phyloP scores from a whole-genome alignment of 2,329 filamentous ascomycete genomes.

The Alternaria sp. region DNA sequence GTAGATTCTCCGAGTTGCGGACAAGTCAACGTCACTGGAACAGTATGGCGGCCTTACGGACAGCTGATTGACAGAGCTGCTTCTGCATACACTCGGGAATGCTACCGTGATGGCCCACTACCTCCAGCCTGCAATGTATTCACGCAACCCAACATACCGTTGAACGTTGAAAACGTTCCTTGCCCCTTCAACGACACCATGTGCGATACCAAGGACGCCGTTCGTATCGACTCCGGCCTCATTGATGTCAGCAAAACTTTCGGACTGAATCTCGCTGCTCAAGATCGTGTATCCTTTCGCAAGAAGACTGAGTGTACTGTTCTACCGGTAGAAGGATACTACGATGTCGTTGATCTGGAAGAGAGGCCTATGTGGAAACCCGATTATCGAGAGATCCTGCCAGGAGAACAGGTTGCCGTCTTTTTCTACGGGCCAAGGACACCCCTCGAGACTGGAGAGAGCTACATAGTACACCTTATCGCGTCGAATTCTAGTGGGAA shows the following conservation, averaged over 20 bases:
- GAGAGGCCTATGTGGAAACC: background rate
- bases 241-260: background rate
- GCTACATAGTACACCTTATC: too few species aligned
- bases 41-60: too few species aligned
- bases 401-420: background rate
- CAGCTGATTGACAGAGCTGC: too few species aligned
- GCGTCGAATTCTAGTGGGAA: too few species aligned
- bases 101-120: background rate
- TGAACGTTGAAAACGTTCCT: background rate
- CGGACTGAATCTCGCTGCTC: too few species aligned
- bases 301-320: background rate
- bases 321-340: background rate
- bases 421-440: background rate
- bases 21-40: too few species aligned
- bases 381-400: background rate
- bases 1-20: too few species aligned
- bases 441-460: background rate
- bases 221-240: constrained; percentile 10
- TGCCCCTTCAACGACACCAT: constrained; percentile 13
- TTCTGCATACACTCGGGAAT: background rate
- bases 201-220: constrained; percentile 1
- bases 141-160: background rate
- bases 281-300: background rate
- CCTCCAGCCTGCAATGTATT: background rate
- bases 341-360: background rate